Evolutionary conservation across 2,329 filamentous ascomycete genomes (phyloP).

Genomic region (Dothistroma pini): DNA sequence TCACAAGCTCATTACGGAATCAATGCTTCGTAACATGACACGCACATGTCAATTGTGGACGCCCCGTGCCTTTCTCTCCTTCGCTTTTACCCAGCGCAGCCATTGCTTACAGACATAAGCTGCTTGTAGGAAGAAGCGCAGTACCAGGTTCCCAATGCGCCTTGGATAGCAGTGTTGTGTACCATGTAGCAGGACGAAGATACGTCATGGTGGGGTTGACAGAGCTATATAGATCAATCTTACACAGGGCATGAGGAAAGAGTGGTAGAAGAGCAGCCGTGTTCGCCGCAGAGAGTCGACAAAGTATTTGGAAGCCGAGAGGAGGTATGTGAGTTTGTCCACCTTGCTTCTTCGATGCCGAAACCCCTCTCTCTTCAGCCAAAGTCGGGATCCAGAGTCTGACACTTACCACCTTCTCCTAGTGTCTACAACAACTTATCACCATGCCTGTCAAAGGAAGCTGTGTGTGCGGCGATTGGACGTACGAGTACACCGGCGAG

Average conservation of each 20-base stretch:
- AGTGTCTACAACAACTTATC: neutral
- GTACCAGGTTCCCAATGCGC: no score
- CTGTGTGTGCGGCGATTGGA: slow-evolving; percentile 36
- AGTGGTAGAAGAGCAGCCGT: neutral
- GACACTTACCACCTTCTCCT: neutral
- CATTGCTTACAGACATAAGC: neutral
- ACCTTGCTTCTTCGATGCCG: no score
- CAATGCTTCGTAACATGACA: neutral
- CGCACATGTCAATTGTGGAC: neutral
- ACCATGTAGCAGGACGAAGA: neutral
- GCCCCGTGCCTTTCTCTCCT: neutral
- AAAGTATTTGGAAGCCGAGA: neutral
- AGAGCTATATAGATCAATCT: neutral
- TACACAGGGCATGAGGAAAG: neutral
- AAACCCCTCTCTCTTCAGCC: neutral
- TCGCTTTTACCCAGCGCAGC: neutral
- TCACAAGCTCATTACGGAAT: neutral
- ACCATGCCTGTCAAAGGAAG: slow-evolving; percentile 22
- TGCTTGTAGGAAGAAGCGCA: neutral
- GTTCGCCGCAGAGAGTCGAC: neutral
- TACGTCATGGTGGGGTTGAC: neutral
- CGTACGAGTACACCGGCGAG: slow-evolving; percentile 35
- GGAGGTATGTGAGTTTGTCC: neutral
- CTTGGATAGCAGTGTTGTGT: neutral
- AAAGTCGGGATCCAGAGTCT: neutral